A percentile compares a stretch with the other conserved stretches of the same genome.
Evolutionary conservation across 495 filamentous ascomycete genomes (phyloP).

Genomic region (Platismatia glauca): DNA sequence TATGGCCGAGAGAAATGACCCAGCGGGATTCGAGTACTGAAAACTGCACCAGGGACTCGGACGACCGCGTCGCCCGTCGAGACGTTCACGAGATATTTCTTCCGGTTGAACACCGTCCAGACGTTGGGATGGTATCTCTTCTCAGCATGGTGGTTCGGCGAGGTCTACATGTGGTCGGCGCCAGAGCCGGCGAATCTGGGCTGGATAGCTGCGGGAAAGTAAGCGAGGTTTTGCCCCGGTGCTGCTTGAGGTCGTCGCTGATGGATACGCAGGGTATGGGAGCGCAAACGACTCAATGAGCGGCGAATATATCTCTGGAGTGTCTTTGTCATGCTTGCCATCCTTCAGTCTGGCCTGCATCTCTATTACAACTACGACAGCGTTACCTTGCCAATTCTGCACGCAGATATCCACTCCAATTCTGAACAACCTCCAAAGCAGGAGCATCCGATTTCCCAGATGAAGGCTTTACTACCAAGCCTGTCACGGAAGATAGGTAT

Average conservation of each 20-base stretch:
- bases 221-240: conserved; percentile 8
- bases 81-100: conserved; percentile 47
- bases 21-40: neutral
- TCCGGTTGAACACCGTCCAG: conserved; percentile 52
- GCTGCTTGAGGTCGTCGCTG: conserved; percentile 10
- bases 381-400: conserved; percentile 46
- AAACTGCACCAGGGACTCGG: conserved; percentile 32
- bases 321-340: conserved; percentile 56
- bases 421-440: conserved; percentile 32
- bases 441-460: conserved; percentile 24
- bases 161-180: conserved; percentile 72
- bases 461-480: conserved; percentile 22
- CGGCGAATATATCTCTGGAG: conserved; percentile 70
- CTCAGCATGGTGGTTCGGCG: conserved; percentile 73
- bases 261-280: conserved; percentile 40
- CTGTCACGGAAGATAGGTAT: conserved; percentile 27
- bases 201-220: conserved; percentile 61
- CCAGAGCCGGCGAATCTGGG: conserved; percentile 54
- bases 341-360: conserved; percentile 61
- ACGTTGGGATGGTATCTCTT: conserved; percentile 63
- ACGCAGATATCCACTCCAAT: conserved; percentile 29
- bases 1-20: conserved; percentile 16
- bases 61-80: conserved; percentile 59
- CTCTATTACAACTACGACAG: conserved; percentile 67
- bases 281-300: conserved; percentile 79